Conservation (phyloP, 192 early-diverging fungal genomes). For the Backusella macrospora region DNA sequence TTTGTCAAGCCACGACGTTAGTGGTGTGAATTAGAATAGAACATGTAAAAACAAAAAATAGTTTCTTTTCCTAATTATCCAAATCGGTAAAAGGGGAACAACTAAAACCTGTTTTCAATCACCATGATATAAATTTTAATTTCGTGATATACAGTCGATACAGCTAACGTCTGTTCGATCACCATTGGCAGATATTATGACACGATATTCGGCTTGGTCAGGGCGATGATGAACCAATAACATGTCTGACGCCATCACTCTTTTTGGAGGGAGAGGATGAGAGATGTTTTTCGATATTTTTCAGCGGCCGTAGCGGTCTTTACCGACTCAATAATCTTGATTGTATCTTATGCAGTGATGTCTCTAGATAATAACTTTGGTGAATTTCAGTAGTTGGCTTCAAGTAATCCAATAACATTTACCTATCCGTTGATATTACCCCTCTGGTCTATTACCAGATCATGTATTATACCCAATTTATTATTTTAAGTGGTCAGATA, state of each 20-base stretch:
- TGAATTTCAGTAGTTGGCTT: conserved; percentile 15
- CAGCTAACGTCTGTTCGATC: background rate
- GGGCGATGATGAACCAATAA: conserved; percentile 12
- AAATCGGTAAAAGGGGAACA: background rate
- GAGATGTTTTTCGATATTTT: conserved; percentile 23
- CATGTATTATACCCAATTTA: conserved; percentile 48
- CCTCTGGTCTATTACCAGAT: conserved; percentile 48
- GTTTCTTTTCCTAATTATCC: background rate
- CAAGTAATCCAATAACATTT: conserved; percentile 24
- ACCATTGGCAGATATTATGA: conserved; percentile 29
- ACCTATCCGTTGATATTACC: conserved; percentile 43
- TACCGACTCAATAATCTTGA: conserved; percentile 19
- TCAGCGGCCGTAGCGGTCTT: conserved; percentile 25
- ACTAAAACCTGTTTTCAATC: background rate
- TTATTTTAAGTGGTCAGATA: conserved; percentile 44
- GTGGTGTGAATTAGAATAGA: background rate
- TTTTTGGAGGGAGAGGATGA: no score
- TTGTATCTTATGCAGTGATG: conserved; percentile 16
- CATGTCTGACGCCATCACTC: conserved; percentile 17
- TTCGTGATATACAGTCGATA: background rate
- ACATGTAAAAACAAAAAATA: background rate
- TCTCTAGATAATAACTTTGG: conserved; percentile 14
- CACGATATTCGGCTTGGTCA: conserved; percentile 8
- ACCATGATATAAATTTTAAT: no score
- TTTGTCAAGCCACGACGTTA: background rate